phyloP scores from a whole-genome alignment of 305 asterid species.

The Rubia peregrina region DNA sequence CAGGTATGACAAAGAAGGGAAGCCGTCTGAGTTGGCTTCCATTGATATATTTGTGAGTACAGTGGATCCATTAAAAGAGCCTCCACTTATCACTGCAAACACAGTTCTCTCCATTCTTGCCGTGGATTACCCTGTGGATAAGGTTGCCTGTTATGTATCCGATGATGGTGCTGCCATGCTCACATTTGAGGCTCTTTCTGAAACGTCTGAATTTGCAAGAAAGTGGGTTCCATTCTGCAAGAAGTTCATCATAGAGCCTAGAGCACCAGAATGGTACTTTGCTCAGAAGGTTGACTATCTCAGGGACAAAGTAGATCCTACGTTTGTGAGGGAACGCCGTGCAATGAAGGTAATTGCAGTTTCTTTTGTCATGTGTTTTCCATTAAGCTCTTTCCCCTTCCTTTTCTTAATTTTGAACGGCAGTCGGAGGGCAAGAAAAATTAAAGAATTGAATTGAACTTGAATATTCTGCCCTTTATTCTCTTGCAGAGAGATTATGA shows the following conservation, averaged over 20 bases:
- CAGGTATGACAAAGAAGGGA: conserved; percentile 96
- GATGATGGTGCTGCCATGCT: conserved; percentile 99
- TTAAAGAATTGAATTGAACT: background rate
- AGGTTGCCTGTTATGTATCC: conserved; percentile 92
- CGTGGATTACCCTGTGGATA: conserved; percentile 90
- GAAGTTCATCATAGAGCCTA: conserved; percentile 78
- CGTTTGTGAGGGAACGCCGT: conserved; percentile 96
- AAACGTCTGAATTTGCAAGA: conserved; percentile 93
- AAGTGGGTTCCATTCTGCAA: conserved; percentile 99
- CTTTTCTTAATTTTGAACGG: background rate
- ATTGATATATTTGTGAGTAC: conserved; percentile 90
- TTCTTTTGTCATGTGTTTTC: background rate
- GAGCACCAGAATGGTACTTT: conserved; percentile 98
- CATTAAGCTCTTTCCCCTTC: background rate
- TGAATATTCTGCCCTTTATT: background rate
- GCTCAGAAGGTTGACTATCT: conserved; percentile 81
- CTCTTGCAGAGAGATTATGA: conserved; percentile 83
- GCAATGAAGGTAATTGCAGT: conserved; percentile 74
- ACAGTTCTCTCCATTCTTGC: conserved; percentile 95
- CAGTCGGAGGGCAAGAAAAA: background rate
- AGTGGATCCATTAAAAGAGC: conserved; percentile 96
- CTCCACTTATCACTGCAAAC: conserved; percentile 97
- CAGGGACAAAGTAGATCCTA: conserved; percentile 80
- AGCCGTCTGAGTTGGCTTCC: conserved; percentile 73
- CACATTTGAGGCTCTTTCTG: conserved; percentile 94